Evolutionary conservation across 371 early-diverging fungal genomes (phyloP), one percentile per base, ranked within the genome.

Genomic region (Lichtheimia corymbifera): DNA sequence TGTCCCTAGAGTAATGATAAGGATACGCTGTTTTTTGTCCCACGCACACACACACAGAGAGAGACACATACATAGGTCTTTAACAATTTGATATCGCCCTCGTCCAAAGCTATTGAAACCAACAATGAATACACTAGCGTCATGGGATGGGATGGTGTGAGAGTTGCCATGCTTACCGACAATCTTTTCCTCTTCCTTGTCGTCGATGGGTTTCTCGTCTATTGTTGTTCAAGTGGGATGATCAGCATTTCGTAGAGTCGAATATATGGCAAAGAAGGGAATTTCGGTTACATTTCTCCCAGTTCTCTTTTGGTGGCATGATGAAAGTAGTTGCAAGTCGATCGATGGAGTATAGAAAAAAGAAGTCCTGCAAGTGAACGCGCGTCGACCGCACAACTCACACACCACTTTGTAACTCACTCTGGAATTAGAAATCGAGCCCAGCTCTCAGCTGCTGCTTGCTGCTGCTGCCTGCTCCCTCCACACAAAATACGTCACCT

Each of bases 41-140:
- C n/a, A n/a, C n/a, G n/a, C n/a, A n/a, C n/a, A n/a, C n/a, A n/a
- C n/a, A n/a, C n/a, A n/a, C n/a, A n/a, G n/a, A n/a, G n/a, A n/a
- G n/a, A n/a, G n/a, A n/a, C n/a, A n/a, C 75, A 72, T 88, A 90
- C 94, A 68, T 96, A 96, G 18, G 95, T 93, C 68, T 94, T 94
- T 17, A 96, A 84, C 30, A 98, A 78, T 44, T 95, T 96, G 71
- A 98, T 98, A 77, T 98, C 99, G 63, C 92, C 94, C 68, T 95
- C 97, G 74, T 98, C 99, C 66, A 98, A 88, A 55, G 92, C 95
- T 82, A 58, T 55, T 18, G 15, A 9, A 44, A 57, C 30, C 45
- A 14, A 22, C 11, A 30, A n/a, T 49, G 17, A 14, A 15, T 22
- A 28, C 11, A 52, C 41, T 40, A 51, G 27, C 5, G n/a, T 30